phyloP scores from a whole-genome alignment of 1,284 basidiomycete species.

The Coniferiporia sulphurascens region DNA sequence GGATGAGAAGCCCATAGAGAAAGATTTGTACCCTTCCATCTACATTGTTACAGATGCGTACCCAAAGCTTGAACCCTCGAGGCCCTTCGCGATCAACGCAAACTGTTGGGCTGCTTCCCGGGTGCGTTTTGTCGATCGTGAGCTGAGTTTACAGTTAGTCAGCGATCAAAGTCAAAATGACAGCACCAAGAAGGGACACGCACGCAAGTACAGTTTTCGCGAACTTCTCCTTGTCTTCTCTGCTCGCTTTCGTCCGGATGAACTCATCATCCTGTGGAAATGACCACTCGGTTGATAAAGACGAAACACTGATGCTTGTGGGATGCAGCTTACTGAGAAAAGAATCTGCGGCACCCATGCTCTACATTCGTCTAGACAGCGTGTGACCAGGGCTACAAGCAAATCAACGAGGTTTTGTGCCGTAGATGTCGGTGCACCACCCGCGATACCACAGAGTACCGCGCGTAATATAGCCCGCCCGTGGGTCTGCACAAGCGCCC shows the following conservation, averaged over 20 bases:
- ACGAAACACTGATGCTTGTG: conserved; percentile 2
- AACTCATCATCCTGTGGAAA: conserved; percentile 50
- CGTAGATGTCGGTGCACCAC: conserved; percentile 77
- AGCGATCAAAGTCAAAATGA: background rate
- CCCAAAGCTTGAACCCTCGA: conserved; percentile 74
- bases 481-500: conserved; percentile 50
- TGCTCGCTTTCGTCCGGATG: conserved; percentile 53
- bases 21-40: background rate
- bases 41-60: conserved; percentile 45
- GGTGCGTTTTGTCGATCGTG: conserved; percentile 37
- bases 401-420: conserved; percentile 81
- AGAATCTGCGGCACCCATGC: conserved; percentile 72
- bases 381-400: conserved; percentile 57
- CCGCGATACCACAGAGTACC: conserved; percentile 72
- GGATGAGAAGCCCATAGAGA: background rate
- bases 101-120: conserved; percentile 76
- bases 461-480: conserved; percentile 70
- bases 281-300: background rate
- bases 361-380: conserved; percentile 49
- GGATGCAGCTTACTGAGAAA: conserved; percentile 49
- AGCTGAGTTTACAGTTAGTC: conserved; percentile 33
- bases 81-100: conserved; percentile 64
- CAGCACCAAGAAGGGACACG: conserved; percentile 20
- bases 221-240: conserved; percentile 73
- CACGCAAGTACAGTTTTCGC: conserved; percentile 70